Conservation (phyloP, 2,329 filamentous ascomycete species). For the Trichophyton rubrum region DNA sequence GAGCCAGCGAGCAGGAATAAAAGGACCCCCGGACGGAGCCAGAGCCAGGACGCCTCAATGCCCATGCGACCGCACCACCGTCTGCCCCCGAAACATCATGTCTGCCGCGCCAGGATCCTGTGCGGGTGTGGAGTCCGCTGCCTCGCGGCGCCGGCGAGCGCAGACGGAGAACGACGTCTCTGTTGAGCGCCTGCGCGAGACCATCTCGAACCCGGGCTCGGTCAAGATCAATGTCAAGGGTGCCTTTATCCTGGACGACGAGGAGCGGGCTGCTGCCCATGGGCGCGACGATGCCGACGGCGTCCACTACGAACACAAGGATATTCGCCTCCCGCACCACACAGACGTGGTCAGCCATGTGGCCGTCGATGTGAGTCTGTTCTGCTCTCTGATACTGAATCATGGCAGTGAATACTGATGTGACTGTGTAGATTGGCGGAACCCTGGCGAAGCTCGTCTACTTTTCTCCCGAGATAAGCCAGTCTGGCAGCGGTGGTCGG, state of each 20-base stretch:
- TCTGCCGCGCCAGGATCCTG: slow-evolving; percentile 20
- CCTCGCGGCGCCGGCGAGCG: slow-evolving; percentile 14
- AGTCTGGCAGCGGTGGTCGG: slow-evolving; percentile 68
- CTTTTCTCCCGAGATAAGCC: slow-evolving; percentile 78
- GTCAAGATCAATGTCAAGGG: slow-evolving; percentile 95
- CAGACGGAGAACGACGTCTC: slow-evolving; percentile 17
- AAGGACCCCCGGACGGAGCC: neutral
- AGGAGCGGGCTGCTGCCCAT: slow-evolving; percentile 45
- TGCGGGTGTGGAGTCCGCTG: slow-evolving; percentile 13
- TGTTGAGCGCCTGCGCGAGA: slow-evolving; percentile 26
- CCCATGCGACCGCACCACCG: neutral
- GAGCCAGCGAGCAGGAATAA: slow-evolving; percentile 1
- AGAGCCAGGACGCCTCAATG: neutral
- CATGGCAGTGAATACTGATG: neutral
- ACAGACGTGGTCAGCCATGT: slow-evolving; percentile 92
- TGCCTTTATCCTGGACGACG: slow-evolving; percentile 90
- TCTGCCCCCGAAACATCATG: slow-evolving; percentile 17
- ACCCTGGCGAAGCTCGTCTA: slow-evolving; percentile 94
- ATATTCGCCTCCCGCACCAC: slow-evolving; percentile 93
- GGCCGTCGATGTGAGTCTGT: slow-evolving; percentile 69
- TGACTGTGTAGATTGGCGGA: slow-evolving; percentile 64
- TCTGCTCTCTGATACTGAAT: neutral
- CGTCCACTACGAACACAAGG: slow-evolving; percentile 64
- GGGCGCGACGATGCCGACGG: slow-evolving; percentile 36
- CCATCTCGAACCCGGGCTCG: slow-evolving; percentile 49